Evolutionary conservation across 768 basidiomycete genomes (phyloP).

Genomic region (Suillus ampliporus): DNA sequence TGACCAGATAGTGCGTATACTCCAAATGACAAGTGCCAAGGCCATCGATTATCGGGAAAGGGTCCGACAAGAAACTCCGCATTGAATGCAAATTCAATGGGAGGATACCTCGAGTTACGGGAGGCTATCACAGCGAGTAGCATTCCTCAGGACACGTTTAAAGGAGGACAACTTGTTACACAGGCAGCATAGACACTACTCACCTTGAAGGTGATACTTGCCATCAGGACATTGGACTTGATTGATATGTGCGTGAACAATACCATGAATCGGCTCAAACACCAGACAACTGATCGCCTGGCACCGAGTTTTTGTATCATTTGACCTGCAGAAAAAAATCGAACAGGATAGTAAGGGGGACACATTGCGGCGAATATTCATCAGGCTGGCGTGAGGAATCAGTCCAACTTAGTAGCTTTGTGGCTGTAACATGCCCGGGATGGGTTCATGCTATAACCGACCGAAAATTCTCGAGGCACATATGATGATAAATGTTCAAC

Average conservation of each 20-base stretch:
- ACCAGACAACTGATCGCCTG: not conserved
- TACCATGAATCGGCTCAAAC: not conserved
- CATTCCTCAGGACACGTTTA: not conserved
- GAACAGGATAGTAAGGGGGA: not conserved
- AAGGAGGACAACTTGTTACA: not conserved
- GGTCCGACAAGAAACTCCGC: too few relatives aligned
- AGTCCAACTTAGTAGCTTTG: not conserved
- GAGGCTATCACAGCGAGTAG: not conserved
- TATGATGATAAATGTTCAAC: too few relatives aligned
- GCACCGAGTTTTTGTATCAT: not conserved
- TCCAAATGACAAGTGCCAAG: not conserved
- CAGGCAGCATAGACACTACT: not conserved
- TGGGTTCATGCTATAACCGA: not conserved
- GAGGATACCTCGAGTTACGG: too few relatives aligned
- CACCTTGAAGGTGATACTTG: not conserved
- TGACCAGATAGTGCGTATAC: not conserved
- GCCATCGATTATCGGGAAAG: not conserved
- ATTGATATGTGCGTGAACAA: not conserved
- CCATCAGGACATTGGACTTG: not conserved
- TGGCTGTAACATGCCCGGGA: too few relatives aligned
- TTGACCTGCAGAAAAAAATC: not conserved
- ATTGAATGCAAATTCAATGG: too few relatives aligned
- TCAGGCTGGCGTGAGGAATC: not conserved
- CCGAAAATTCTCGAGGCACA: not conserved
- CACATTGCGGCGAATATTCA: not conserved